Evolutionary conservation across 2,329 filamentous ascomycete genomes (phyloP), one percentile per base, ranked within the genome.

Genomic region (Cladorrhinum sp.): DNA sequence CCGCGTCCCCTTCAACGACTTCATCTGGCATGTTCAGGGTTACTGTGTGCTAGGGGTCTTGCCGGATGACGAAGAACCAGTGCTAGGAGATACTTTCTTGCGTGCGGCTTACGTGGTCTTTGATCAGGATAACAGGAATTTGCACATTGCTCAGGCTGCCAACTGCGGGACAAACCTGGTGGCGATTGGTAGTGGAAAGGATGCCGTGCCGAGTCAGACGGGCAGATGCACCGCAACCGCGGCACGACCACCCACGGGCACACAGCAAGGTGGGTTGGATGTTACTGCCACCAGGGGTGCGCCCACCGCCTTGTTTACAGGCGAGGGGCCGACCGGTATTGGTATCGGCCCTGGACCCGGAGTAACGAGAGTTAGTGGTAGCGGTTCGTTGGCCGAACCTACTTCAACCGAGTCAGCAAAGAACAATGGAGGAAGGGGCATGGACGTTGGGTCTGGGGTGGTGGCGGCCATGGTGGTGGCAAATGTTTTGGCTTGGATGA

Each of bases 1-100:
- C 25, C 70, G 66, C 8, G 79, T 82, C 13, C 71, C 78, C 2
- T 72, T 79, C 16, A 72, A 70, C 61, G 81, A 85, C 64, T 81
- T 84, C 53, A 77, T 84, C 65, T 74, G 83, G 58, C 72, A 81
- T 24, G 67, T 74, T 12, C 66, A 72, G 51, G 65, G 66, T 12
- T 72, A 67, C 45, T 81, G 79, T 70, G 73, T 77, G 53, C 71
- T 79, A 12, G 79, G 79, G 23, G 67, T 69, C 10, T 45, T 64
- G 50, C 55, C 68, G 8, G 58, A 64, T 3, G 64, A 69, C 50
- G 52, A 60, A 2, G 66, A 66, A 59, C 63, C 65, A 18, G 59
- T 74, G 41, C 65, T 74, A 24, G 72, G 72, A 49, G 71, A 72
- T 53, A 68, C 68, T 10, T 73, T 74, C 57, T 56, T 74, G 55